Percentiles rank a stretch among this genome's conserved stretches.
phyloP scores from a whole-genome alignment of 805 yeast genomes.

The Schwanniomyces occidentalis region DNA sequence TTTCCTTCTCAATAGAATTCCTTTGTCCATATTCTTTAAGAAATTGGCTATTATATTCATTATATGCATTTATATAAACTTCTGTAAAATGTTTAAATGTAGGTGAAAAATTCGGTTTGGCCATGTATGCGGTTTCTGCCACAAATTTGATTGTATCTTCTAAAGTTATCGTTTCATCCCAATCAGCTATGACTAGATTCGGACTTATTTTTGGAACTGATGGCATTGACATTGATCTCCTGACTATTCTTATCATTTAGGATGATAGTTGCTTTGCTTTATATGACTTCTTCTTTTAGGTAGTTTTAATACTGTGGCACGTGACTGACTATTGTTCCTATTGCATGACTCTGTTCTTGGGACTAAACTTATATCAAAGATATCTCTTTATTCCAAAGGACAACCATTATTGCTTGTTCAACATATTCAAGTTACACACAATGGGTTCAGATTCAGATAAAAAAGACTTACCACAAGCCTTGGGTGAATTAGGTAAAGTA shows the following conservation, averaged over 20 bases:
- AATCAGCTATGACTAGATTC: conserved; percentile 47
- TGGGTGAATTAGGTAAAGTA: conserved; percentile 16
- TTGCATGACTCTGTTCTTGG: background rate
- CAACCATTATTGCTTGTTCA: background rate
- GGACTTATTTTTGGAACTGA: conserved; percentile 2
- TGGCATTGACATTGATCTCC: background rate
- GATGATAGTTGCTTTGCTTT: background rate
- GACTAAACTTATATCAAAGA: background rate
- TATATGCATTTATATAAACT: conserved; percentile 41
- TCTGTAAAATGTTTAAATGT: conserved; percentile 45
- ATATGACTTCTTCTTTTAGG: background rate
- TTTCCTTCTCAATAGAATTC: conserved; percentile 40
- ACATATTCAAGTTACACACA: background rate
- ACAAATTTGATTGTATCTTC: conserved; percentile 54
- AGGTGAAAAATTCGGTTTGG: conserved; percentile 37
- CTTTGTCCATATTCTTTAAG: conserved; percentile 19
- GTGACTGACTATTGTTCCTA: background rate
- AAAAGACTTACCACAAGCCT: conserved; percentile 1
- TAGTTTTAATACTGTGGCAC: background rate
- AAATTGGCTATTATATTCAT: conserved; percentile 26
- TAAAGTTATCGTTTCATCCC: conserved; percentile 66
- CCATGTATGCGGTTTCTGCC: conserved; percentile 47
- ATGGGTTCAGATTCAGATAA: background rate
- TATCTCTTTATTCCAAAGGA: background rate
- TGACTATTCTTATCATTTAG: background rate